A percentile compares a stretch with the other conserved stretches of the same genome.
These are phyloP conservation scores for Margaritispora aquatica DNA, from an alignment of 495 filamentous ascomycete genomes.

Conservation along the genomic window DNA sequence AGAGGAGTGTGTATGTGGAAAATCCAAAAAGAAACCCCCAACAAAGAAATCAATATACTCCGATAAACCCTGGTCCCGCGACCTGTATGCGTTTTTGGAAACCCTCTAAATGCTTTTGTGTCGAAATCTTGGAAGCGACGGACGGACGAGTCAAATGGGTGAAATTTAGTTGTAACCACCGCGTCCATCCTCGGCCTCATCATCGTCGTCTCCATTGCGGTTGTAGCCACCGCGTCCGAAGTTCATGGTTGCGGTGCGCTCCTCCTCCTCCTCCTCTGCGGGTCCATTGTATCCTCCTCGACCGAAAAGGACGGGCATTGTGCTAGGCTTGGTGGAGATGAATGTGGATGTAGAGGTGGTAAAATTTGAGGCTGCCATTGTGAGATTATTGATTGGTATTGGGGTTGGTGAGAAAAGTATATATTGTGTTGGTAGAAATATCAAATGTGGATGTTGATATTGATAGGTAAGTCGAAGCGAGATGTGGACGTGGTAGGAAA, in stretches of 20 bases:
- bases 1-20: constrained; percentile 3
- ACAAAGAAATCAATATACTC: neutral
- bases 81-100: neutral
- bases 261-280: constrained; percentile 29
- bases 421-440: neutral
- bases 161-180: constrained; percentile 42
- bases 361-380: neutral
- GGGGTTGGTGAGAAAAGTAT: neutral
- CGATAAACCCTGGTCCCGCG: constrained; percentile 4
- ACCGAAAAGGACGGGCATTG: constrained; percentile 16
- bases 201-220: constrained; percentile 16
- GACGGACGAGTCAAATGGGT: neutral
- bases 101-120: neutral
- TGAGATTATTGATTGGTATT: neutral
- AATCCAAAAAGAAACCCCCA: constrained; percentile 3
- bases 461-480: neutral
- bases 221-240: constrained; percentile 27
- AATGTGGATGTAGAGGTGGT: neutral
- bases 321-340: neutral
- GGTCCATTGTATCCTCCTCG: constrained; percentile 33
- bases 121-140: neutral
- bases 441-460: neutral
- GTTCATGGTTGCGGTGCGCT: constrained; percentile 16
- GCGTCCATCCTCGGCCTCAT: constrained; percentile 27
- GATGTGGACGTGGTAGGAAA: neutral